These are phyloP conservation scores for Kregervanrija pseudodelftensis DNA, from an alignment of 805 yeast genomes.

Conservation along the genomic window DNA sequence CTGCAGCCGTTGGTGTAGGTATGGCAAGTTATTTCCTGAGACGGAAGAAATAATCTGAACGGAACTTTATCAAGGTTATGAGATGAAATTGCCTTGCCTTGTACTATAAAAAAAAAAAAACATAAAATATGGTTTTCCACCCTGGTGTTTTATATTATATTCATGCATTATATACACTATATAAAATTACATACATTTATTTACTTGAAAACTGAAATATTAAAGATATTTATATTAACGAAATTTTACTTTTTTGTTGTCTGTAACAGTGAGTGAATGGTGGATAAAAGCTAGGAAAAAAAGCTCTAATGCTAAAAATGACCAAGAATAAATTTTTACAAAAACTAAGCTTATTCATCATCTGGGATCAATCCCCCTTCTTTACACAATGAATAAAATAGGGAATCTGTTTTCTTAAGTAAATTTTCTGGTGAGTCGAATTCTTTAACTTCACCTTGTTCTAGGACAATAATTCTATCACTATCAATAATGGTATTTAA, in stretches of 20 bases:
- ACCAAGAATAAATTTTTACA: neutral
- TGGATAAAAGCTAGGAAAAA: conserved; percentile 5
- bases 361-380: conserved; percentile 55
- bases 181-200: no score
- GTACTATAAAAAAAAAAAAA: no score
- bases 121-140: no score
- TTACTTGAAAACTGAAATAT: no score
- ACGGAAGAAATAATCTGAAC: conserved; percentile 1
- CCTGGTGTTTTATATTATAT: no score
- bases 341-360: conserved; percentile 6
- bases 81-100: no score
- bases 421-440: conserved; percentile 67
- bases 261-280: no score
- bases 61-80: no score
- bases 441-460: conserved; percentile 68
- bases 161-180: no score
- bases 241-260: no score
- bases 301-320: neutral
- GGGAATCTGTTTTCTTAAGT: conserved; percentile 55
- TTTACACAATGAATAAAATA: conserved; percentile 74
- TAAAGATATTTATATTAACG: no score
- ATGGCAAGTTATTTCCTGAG: conserved; percentile 16
- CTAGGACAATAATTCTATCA: conserved; percentile 69
- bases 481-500: conserved; percentile 77
- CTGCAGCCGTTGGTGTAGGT: conserved; percentile 75